Evolutionary conservation across 23 red algal genomes (phyloP).

Genomic region (Chondrus crispus): DNA sequence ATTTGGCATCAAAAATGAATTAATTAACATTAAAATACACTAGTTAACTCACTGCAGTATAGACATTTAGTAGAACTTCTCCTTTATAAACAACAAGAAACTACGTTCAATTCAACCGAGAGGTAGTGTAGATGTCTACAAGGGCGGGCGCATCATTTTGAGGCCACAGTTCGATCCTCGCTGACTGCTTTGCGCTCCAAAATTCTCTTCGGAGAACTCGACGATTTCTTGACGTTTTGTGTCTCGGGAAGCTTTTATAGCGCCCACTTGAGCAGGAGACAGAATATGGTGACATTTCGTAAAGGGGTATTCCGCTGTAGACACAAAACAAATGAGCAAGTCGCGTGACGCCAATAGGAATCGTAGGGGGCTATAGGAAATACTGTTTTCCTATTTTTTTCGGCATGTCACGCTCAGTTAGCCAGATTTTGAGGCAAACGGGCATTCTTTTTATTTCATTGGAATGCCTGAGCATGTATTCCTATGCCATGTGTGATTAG

Average conservation of each 20-base stretch:
- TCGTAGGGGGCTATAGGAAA: not conserved
- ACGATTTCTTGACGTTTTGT: not conserved
- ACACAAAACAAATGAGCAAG: not conserved
- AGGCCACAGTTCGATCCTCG: too few species aligned
- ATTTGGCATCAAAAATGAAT: too few species aligned
- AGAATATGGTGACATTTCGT: not conserved
- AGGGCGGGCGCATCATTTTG: too few species aligned
- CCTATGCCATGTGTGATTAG: not conserved
- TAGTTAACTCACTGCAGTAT: too few species aligned
- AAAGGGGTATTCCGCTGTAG: not conserved
- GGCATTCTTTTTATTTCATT: not conserved
- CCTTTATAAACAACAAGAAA: too few species aligned
- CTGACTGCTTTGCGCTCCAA: too few species aligned
- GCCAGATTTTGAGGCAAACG: too few species aligned
- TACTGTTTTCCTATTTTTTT: not conserved
- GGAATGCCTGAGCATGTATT: not conserved
- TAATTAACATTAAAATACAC: too few species aligned
- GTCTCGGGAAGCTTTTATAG: not conserved
- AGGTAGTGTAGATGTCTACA: too few species aligned
- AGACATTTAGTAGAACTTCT: too few species aligned
- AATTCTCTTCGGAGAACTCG: not conserved
- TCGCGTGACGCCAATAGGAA: not conserved
- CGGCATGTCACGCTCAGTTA: too few species aligned
- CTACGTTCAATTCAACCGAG: too few species aligned
- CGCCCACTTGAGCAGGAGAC: not conserved